phyloP scores from a whole-genome alignment of 2,329 filamentous ascomycete genomes.

The Penicillium oxalicum region DNA sequence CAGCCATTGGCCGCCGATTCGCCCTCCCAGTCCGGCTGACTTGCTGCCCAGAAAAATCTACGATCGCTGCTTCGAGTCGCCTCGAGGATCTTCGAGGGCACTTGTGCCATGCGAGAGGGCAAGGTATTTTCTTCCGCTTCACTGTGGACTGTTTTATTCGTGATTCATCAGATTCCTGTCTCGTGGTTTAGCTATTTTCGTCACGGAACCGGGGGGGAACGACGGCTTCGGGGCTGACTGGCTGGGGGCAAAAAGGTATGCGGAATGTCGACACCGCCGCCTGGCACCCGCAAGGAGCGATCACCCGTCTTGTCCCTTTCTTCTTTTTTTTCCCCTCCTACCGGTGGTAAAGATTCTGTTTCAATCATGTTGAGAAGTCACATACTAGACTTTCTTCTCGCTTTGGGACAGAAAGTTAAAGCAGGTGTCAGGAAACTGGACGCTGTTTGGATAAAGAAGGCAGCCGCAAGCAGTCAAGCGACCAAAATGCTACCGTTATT shows the following conservation, averaged over 20 bases:
- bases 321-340: conserved; percentile 1
- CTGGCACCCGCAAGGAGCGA: conserved; percentile 2
- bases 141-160: not conserved
- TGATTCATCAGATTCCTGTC: not conserved
- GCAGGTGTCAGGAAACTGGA: not conserved
- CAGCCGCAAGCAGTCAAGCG: no score
- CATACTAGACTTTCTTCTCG: not conserved
- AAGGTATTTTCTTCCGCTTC: not conserved
- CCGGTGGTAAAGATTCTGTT: conserved; percentile 1
- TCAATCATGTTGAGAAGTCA: conserved; percentile 10
- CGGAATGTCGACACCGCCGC: conserved; percentile 9
- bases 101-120: not conserved
- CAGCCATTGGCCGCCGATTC: conserved; percentile 15
- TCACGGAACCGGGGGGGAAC: conserved; percentile 18
- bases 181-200: conserved; percentile 26
- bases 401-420: not conserved
- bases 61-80: not conserved
- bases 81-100: not conserved
- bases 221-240: no score
- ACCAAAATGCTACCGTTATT: no score
- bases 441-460: not conserved
- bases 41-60: conserved; percentile 8
- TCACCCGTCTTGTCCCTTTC: conserved; percentile 1
- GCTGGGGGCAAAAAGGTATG: not conserved
- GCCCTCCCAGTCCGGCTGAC: conserved; percentile 24